Percentiles rank a stretch among this genome's conserved stretches.
Evolutionary conservation across 2,329 filamentous ascomycete genomes (phyloP).

Genomic region (Escovopsis sp.): DNA sequence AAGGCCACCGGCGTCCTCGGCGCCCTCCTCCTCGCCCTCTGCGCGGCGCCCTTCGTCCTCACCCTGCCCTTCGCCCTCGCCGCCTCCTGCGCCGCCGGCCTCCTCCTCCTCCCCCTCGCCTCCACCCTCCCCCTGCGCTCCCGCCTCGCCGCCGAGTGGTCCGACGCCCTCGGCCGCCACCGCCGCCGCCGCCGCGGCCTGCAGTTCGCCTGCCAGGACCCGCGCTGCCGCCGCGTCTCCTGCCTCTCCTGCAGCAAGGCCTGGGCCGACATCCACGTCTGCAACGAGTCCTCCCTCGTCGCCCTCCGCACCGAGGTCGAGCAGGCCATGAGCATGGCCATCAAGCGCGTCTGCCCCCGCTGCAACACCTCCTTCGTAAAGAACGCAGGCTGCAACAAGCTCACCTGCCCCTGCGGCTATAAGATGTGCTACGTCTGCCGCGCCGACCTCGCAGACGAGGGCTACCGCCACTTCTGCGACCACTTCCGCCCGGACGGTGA

Average conservation of each 20-base stretch:
- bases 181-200: conserved; percentile 57
- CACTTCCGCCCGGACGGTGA: conserved; percentile 80
- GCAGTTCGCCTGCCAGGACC: conserved; percentile 62
- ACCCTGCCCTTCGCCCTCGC: conserved; percentile 37
- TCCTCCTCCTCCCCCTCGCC: conserved; percentile 29
- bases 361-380: conserved; percentile 92
- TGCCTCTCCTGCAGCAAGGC: conserved; percentile 71
- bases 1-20: conserved; percentile 35
- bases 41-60: conserved; percentile 40
- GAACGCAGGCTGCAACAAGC: conserved; percentile 86
- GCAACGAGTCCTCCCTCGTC: conserved; percentile 69
- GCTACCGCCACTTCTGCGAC: conserved; percentile 90
- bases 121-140: conserved; percentile 28
- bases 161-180: conserved; percentile 49
- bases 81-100: conserved; percentile 28
- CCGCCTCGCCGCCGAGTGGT: conserved; percentile 32
- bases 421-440: conserved; percentile 97
- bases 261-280: conserved; percentile 82
- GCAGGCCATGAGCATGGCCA: conserved; percentile 79
- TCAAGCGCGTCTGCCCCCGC: conserved; percentile 87
- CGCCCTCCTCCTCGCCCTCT: conserved; percentile 35
- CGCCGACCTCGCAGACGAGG: conserved; percentile 55
- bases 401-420: conserved; percentile 91
- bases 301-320: conserved; percentile 82
- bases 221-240: conserved; percentile 52